Evolutionary conservation across 805 yeast species (phyloP).

Genomic region (Lachancea sp.): DNA sequence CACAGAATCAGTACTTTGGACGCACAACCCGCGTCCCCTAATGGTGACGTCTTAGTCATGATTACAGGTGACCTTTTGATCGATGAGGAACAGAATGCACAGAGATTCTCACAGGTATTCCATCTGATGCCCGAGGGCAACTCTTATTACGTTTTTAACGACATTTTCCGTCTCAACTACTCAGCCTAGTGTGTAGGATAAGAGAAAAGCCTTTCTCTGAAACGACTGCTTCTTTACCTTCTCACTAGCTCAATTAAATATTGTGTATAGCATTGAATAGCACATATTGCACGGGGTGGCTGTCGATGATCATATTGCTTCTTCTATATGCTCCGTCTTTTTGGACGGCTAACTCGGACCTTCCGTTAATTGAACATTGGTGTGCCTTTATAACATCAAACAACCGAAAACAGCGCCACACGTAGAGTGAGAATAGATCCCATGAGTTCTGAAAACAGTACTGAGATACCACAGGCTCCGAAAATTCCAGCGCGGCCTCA

Average conservation of each 20-base stretch:
- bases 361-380: background rate
- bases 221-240: too few species aligned
- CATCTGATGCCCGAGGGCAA: slow-evolving; percentile 90
- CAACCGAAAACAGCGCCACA: too few species aligned
- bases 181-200: slow-evolving; percentile 37
- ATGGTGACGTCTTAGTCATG: slow-evolving; percentile 90
- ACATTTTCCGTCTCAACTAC: slow-evolving; percentile 92
- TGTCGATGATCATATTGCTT: too few species aligned
- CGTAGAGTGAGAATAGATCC: too few species aligned
- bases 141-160: slow-evolving; percentile 92
- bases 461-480: too few species aligned
- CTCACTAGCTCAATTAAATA: background rate
- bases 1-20: slow-evolving; percentile 94
- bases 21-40: slow-evolving; percentile 95
- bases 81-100: slow-evolving; percentile 93
- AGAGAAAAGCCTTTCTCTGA: background rate
- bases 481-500: too few species aligned
- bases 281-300: background rate
- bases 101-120: slow-evolving; percentile 95
- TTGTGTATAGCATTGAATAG: slow-evolving; percentile 1
- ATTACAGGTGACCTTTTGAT: slow-evolving; percentile 89
- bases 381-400: background rate
- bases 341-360: too few species aligned
- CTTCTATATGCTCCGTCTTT: too few species aligned
- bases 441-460: too few species aligned